phyloP scores from a whole-genome alignment of 2,329 filamentous ascomycete species.

The Penicillium sclerotigenum region DNA sequence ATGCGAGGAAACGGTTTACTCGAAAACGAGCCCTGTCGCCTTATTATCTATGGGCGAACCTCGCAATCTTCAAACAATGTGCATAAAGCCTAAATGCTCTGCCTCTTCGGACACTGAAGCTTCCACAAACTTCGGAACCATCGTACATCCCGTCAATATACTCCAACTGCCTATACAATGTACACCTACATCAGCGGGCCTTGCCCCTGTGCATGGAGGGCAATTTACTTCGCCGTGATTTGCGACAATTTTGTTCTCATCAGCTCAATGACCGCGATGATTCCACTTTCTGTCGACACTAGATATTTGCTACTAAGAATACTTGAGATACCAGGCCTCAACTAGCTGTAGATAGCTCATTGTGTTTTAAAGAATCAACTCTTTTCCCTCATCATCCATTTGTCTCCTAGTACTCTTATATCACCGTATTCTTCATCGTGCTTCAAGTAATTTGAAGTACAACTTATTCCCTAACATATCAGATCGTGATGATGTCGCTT shows the following conservation, averaged over 20 bases:
- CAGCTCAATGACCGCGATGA: not conserved
- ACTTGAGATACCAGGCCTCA: not conserved
- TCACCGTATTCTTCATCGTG: too few relatives aligned
- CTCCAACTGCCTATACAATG: not conserved
- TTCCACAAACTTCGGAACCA: not conserved
- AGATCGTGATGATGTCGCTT: not conserved
- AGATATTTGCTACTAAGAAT: not conserved
- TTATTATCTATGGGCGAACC: too few relatives aligned
- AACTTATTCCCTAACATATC: not conserved
- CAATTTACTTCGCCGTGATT: not conserved
- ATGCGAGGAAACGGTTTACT: too few relatives aligned
- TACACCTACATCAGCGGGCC: not conserved
- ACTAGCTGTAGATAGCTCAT: not conserved
- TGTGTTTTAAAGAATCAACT: not conserved
- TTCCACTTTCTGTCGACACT: not conserved
- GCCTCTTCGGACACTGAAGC: not conserved
- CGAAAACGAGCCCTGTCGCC: too few relatives aligned
- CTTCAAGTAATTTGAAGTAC: not conserved
- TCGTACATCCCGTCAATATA: not conserved
- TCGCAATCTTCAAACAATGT: too few relatives aligned
- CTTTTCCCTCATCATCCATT: not conserved
- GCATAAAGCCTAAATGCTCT: not conserved
- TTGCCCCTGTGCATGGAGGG: not conserved
- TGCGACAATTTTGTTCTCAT: not conserved
- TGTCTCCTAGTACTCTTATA: too few relatives aligned